Base-by-base conservation (phyloP, 805 yeast genomes). In the Metschnikowia borealis region DNA sequence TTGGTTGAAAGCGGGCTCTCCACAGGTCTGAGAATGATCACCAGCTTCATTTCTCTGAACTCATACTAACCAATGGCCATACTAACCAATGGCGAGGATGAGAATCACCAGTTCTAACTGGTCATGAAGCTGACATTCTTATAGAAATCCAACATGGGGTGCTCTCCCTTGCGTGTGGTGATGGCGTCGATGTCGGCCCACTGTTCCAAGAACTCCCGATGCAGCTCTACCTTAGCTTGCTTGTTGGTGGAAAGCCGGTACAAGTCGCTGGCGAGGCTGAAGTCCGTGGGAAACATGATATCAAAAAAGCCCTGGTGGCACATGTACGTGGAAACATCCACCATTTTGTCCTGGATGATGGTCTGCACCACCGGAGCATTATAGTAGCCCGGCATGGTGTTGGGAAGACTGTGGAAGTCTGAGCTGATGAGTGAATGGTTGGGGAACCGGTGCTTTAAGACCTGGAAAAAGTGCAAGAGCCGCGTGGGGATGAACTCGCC, bases 401-500 rank as follows among this genome's bases (percentile, higher is more conserved):
- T 74, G n/a, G 82, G 80, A 41, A 73, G 62, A 41, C 60, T 61
- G 53, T 71, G 60, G 67, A 88, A 89, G 62, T 89, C 96, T 0
- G 95, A 80, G 5, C 87, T 73, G 13, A 89, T 59, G n/a, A 89
- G 67, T 26, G 82, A 81, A 63, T 89, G 96, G 44, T 85, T 77
- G 2, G 96, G 96, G 65, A 89, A 89, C 52, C 78, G 72, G 32
- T 77, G 73, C 50, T 80, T 76, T 48, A 89, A 73, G 6, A 85
- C 74, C 42, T 81, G 79, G 64, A 87, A 80, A 45, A 89, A 76
- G 63, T 85, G 79, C 29, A 85, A 58, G 31, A 85, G 71, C 49
- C 90, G 70, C 0, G 95, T 87, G n/a, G 96, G 96, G 32, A 89
- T 80, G 64, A 79, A 89, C 61, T 89, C 96, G 0, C 89, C 85